Conservation (phyloP, 805 yeast species). For the Pachysolen tannophilus region DNA sequence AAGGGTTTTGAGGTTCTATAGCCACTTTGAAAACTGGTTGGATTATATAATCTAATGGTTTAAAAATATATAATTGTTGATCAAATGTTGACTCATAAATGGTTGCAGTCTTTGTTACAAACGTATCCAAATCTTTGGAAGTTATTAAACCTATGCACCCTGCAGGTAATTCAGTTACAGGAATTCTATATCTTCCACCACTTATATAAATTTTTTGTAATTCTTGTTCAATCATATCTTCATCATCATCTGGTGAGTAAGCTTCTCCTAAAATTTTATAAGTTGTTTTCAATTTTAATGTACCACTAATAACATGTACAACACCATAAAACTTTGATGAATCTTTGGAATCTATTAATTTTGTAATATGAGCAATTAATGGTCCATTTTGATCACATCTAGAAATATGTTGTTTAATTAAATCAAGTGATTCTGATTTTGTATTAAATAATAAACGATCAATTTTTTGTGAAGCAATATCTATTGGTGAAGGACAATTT, state of each 20-base stretch:
- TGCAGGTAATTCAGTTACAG: constrained; percentile 42
- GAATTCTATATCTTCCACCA: constrained; percentile 63
- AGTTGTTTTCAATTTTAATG: constrained; percentile 34
- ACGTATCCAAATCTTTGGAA: constrained; percentile 45
- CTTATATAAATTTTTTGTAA: constrained; percentile 41
- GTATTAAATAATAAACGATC: constrained; percentile 15
- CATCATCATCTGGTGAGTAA: constrained; percentile 39
- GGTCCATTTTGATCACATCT: constrained; percentile 32
- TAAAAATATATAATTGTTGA: constrained; percentile 24
- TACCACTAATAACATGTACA: constrained; percentile 58
- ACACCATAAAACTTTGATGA: constrained; percentile 46
- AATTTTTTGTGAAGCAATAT: constrained; percentile 14
- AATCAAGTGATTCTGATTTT: constrained; percentile 29
- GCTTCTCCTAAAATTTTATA: constrained; percentile 53
- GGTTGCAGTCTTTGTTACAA: constrained; percentile 55
- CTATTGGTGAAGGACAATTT: constrained; percentile 28
- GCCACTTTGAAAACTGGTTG: constrained; percentile 72
- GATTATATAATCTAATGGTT: constrained; percentile 34
- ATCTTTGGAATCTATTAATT: constrained; percentile 48
- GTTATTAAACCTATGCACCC: constrained; percentile 66
- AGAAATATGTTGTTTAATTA: too few species aligned
- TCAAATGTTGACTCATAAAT: constrained; percentile 27
- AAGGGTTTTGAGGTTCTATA: constrained; percentile 72
- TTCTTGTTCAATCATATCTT: constrained; percentile 37
- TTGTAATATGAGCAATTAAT: constrained; percentile 46